Evolutionary conservation across 345 rosid species (phyloP), one percentile per base, ranked within the genome.

Genomic region (Salix udensis): DNA sequence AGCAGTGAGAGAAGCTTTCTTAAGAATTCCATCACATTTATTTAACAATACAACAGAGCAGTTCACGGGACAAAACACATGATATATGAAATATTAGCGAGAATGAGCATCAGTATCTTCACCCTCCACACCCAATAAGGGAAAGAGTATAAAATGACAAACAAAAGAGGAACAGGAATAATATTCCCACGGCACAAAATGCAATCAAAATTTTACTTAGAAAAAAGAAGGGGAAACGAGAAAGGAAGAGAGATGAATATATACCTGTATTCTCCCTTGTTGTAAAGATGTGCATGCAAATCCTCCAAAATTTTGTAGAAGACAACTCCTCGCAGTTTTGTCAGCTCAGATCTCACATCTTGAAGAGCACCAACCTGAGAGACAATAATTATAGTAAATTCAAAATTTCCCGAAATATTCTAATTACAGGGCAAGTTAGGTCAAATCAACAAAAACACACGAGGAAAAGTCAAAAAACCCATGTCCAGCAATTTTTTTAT

Each of bases 361-460:
- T 94, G 99, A 85, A 96, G 97, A 77, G 98, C 97, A 71, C 99
- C 98, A 81, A 96, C 99, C 99, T 96, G 80, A 67, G 76, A 70
- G 55, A 80, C 36, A 42, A 39, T 66, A 73, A 62, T 80, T 40
- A 73, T 7, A 71, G 30, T 28, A 19, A 39, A 48, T 74, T 75
- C 16, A 68, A 73, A 16, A 52, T n/a, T 58, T 1, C 64, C 61
- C n/a, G 2, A 58, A 46, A 46, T 46, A 58, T 9, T 9, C 14
- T 28, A 23, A 58, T 58, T 10, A 58, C 11, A 77, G 23, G 4
- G 4, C 2, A 68, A 6, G 23, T 4, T 7, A 37, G 12, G 21
- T 68, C 24, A 44, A 65, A 21, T 66, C 46, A 16, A 61, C 70
- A 11, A 73, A 26, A 64, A 44, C 21, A 46, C 28, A 26, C 1